Conservation (phyloP, 177 flowering plant genomes). For the Telopea speciosissima region DNA sequence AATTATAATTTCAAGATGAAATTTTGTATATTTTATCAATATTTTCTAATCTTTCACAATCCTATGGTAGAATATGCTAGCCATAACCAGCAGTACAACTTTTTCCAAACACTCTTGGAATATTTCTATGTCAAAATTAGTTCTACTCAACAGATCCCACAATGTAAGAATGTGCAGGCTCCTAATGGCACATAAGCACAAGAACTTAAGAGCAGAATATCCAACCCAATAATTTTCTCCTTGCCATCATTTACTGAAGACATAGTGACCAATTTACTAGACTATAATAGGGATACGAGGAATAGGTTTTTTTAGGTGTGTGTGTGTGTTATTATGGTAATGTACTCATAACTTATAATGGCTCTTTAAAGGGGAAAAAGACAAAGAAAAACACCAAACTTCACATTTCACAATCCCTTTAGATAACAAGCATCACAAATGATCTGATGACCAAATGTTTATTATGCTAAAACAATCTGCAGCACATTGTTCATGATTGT, state of each 20-base stretch:
- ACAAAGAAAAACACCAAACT: no score
- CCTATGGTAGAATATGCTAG: neutral
- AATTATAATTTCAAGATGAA: constrained; percentile 13
- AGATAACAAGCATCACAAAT: neutral
- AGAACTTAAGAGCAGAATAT: neutral
- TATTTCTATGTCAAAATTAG: neutral
- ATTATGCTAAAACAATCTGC: neutral
- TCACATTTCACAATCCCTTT: no score
- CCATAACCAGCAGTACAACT: neutral
- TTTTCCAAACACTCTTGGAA: neutral
- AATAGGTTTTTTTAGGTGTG: no score
- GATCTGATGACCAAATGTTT: neutral
- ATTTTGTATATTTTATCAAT: neutral
- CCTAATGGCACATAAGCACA: no score
- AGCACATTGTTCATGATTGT: neutral
- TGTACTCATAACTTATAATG: neutral
- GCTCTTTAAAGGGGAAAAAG: neutral
- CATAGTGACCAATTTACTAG: no score
- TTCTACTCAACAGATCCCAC: neutral
- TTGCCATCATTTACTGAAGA: no score
- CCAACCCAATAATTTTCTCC: neutral
- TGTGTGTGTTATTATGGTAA: neutral
- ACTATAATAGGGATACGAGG: no score
- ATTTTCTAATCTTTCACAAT: neutral
- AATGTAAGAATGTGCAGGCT: no score